phyloP scores from a whole-genome alignment of 2,329 filamentous ascomycete genomes.

The Alternaria viburni region DNA sequence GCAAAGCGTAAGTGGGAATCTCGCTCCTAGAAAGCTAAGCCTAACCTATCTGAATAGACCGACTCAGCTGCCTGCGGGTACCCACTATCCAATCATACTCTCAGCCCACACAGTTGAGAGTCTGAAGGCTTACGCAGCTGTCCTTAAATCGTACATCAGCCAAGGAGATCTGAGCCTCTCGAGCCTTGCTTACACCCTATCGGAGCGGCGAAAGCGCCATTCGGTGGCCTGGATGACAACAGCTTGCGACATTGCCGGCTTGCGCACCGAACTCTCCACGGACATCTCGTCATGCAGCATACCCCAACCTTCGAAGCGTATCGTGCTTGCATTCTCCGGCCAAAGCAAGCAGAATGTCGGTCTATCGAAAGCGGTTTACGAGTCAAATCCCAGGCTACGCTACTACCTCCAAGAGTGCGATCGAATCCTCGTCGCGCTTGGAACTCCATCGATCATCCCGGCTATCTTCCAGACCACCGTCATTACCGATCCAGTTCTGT shows the following conservation, averaged over 20 bases:
- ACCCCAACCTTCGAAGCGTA: background rate
- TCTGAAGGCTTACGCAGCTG: background rate
- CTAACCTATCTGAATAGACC: conserved; percentile 2
- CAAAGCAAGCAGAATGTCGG: conserved; percentile 9
- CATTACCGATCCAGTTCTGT: conserved; percentile 9
- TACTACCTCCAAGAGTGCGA: conserved; percentile 23
- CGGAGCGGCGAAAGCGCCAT: conserved; percentile 8
- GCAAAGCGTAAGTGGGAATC: background rate
- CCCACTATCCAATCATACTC: background rate
- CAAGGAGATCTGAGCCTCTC: background rate
- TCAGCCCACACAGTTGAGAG: conserved; percentile 7
- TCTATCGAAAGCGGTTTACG: background rate
- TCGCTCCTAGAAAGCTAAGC: background rate
- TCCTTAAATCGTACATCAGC: background rate
- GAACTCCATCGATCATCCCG: conserved; percentile 12
- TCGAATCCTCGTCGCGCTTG: conserved; percentile 5
- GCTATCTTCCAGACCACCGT: conserved; percentile 12
- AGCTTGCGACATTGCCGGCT: background rate
- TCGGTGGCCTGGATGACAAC: conserved; percentile 6
- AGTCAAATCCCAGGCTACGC: conserved; percentile 2
- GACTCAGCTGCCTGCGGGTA: background rate
- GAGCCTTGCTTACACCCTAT: conserved; percentile 10
- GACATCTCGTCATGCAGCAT: background rate
- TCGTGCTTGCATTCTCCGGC: conserved; percentile 8
- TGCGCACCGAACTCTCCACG: background rate